Evolutionary conservation across 176 grass and related monocot genomes (phyloP).

Genomic region (Oryza meridionalis): DNA sequence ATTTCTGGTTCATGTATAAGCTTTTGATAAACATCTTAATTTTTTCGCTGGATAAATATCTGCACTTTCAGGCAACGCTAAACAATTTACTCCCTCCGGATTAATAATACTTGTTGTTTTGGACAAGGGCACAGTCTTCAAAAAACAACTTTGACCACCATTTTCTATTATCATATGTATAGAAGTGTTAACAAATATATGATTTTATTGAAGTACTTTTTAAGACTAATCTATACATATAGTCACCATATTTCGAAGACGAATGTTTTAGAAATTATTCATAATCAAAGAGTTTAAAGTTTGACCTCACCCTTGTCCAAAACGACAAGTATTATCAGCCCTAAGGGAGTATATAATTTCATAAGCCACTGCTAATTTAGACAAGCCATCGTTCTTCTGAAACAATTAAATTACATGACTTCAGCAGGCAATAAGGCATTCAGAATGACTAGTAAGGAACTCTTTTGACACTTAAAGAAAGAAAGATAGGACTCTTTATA

Average conservation of each 20-base stretch:
- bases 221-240: too few relatives aligned
- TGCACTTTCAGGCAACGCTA: neutral
- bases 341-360: neutral
- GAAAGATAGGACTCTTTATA: neutral
- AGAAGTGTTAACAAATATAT: too few relatives aligned
- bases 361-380: neutral
- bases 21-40: neutral
- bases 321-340: too few relatives aligned
- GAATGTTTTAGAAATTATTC: too few relatives aligned
- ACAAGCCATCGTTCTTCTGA: neutral
- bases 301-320: too few relatives aligned
- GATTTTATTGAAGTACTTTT: too few relatives aligned
- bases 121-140: too few relatives aligned
- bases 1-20: neutral
- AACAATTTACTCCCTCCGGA: neutral
- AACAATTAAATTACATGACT: neutral
- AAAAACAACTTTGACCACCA: too few relatives aligned
- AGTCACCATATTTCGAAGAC: too few relatives aligned
- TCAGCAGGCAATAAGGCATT: neutral
- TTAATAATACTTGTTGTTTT: too few relatives aligned
- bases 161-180: too few relatives aligned
- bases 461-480: slow-evolving; percentile 11
- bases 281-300: too few relatives aligned
- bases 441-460: slow-evolving; percentile 6
- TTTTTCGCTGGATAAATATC: neutral